Evolutionary conservation across 78 protist genomes (phyloP).

Genomic region (slime mould (Dictyostelium discoideum)): dicty_2.7 NC_007088.5:6419501-6420000

Average conservation of each 20-base stretch:
- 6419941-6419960: conserved; percentile 14
- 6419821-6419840: conserved; percentile 5
- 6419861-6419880: conserved; percentile 9
- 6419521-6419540: not conserved
- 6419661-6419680: conserved; percentile 24
- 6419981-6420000: not conserved
- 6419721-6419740: conserved; percentile 18
- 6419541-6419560: conserved; percentile 57
- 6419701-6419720: conserved; percentile 16
- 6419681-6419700: conserved; percentile 46
- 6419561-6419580: not conserved
- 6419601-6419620: conserved; percentile 52
- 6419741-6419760: not conserved
- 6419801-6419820: not conserved
- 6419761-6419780: not conserved
- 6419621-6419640: conserved; percentile 17
- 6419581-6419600: conserved; percentile 3
- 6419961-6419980: conserved; percentile 1
- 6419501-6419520: not conserved
- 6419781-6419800: not conserved
- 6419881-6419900: conserved; percentile 1
- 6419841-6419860: conserved; percentile 8
- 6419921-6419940: not conserved
- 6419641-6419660: conserved; percentile 27
- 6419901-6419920: not conserved